Percentiles rank a stretch among this genome's conserved stretches.
Conservation (phyloP, 1,284 basidiomycete species). For the Naganishia sp. region DNA sequence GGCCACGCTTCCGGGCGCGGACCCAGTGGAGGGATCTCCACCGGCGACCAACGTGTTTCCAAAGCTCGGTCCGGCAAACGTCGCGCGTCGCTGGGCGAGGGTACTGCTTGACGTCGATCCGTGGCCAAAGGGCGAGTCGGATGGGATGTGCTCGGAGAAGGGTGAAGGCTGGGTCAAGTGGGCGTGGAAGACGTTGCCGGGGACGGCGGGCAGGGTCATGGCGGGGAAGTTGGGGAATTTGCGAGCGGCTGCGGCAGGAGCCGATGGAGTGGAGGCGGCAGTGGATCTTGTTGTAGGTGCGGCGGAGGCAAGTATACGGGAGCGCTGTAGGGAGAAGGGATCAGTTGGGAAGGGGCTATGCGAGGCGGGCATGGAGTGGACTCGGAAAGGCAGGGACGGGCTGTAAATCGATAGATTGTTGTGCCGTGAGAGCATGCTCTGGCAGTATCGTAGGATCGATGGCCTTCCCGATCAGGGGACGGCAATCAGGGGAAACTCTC, state of each 20-base stretch:
- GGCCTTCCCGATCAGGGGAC: no score
- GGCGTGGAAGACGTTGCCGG: constrained; percentile 25
- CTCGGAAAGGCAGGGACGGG: neutral
- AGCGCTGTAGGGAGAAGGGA: neutral
- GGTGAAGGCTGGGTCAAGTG: constrained; percentile 44
- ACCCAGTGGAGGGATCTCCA: constrained; percentile 32
- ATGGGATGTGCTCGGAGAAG: constrained; percentile 51
- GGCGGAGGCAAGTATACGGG: neutral
- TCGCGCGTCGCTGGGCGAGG: constrained; percentile 40
- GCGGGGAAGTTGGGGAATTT: constrained; percentile 32
- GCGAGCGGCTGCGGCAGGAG: neutral
- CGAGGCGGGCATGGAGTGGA: neutral
- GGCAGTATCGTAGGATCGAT: no score
- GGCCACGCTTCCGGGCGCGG: neutral
- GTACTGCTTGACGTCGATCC: constrained; percentile 15
- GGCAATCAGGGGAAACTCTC: no score
- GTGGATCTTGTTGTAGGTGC: constrained; percentile 1
- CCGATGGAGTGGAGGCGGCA: neutral
- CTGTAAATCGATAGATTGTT: no score
- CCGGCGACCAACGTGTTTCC: constrained; percentile 3
- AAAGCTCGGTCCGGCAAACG: constrained; percentile 37
- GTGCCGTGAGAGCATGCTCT: no score
- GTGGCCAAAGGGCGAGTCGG: constrained; percentile 47
- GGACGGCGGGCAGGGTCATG: constrained; percentile 28
- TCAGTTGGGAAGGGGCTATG: neutral